Conservation (phyloP, 2,329 filamentous ascomycete genomes). For the Blastomyces silverae region DNA sequence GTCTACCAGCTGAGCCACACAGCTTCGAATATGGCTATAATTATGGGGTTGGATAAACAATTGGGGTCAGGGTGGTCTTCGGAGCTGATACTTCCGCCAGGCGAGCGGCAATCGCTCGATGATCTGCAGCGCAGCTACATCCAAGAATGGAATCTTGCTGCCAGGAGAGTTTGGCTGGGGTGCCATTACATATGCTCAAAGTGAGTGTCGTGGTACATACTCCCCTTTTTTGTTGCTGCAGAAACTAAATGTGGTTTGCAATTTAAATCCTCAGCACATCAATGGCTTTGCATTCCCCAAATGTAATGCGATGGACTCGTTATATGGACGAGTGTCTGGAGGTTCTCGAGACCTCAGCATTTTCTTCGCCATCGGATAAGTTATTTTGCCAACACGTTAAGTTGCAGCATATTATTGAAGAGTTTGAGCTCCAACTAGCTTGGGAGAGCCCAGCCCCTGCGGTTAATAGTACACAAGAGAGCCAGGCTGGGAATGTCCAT, state of each 20-base stretch:
- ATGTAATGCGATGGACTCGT: slow-evolving; percentile 11
- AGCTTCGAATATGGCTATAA: slow-evolving; percentile 12
- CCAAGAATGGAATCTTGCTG: neutral
- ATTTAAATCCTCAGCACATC: neutral
- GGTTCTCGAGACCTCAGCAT: neutral
- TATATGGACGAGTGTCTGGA: slow-evolving; percentile 9
- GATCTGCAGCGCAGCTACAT: neutral
- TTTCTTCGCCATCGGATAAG: neutral
- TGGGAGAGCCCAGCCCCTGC: neutral
- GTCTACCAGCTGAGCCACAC: slow-evolving; percentile 11
- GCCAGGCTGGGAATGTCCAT: neutral
- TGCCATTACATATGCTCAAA: neutral
- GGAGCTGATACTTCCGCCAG: neutral
- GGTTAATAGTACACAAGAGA: neutral
- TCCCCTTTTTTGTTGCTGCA: neutral
- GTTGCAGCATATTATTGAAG: slow-evolving; percentile 11
- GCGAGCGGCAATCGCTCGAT: neutral
- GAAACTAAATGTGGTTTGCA: neutral
- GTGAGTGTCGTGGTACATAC: neutral
- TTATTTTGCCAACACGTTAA: slow-evolving; percentile 6
- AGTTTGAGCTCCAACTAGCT: slow-evolving; percentile 5
- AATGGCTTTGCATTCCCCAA: slow-evolving; percentile 7
- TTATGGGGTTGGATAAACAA: slow-evolving; percentile 9
- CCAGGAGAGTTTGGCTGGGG: neutral
- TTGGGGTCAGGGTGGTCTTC: neutral